phyloP scores from a whole-genome alignment of 805 yeast species.

The Zygosaccharomyces pseudorouxii region DNA sequence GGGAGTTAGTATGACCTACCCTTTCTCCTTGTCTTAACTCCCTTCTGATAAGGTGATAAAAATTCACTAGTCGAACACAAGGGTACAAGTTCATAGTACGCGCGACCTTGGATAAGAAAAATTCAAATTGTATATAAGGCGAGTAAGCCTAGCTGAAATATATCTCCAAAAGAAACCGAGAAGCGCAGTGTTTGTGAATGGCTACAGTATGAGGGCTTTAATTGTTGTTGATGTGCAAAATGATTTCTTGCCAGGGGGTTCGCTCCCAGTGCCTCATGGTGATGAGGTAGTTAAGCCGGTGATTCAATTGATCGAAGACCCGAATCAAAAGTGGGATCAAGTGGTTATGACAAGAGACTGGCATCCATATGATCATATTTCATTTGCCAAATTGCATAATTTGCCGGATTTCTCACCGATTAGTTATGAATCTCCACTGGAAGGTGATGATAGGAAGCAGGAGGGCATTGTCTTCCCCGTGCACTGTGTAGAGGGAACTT shows the following conservation, averaged over 20 bases:
- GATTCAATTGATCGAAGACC: conserved; percentile 40
- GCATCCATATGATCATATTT: conserved; percentile 77
- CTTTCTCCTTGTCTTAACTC: too few relatives aligned
- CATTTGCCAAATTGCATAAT: conserved; percentile 71
- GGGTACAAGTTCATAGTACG: too few relatives aligned
- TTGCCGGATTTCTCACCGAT: conserved; percentile 48
- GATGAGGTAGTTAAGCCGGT: conserved; percentile 52
- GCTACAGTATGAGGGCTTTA: conserved; percentile 43
- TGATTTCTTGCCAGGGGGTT: conserved; percentile 75
- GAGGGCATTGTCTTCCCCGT: conserved; percentile 72
- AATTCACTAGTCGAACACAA: too few relatives aligned
- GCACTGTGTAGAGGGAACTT: conserved; percentile 73
- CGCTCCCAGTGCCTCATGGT: conserved; percentile 70
- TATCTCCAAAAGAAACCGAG: neutral
- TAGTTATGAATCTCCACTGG: conserved; percentile 48
- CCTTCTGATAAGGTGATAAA: too few relatives aligned
- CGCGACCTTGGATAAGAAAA: too few relatives aligned
- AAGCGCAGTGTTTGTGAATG: neutral
- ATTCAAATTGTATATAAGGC: neutral
- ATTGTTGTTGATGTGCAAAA: conserved; percentile 78
- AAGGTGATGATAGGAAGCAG: conserved; percentile 35
- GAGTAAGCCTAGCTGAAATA: neutral
- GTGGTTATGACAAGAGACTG: conserved; percentile 79
- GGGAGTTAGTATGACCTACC: too few relatives aligned
- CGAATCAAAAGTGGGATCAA: conserved; percentile 50